Evolutionary conservation across 2,329 filamentous ascomycete species (phyloP), one percentile per base, ranked within the genome.

Genomic region (Fusarium robinianum): DNA sequence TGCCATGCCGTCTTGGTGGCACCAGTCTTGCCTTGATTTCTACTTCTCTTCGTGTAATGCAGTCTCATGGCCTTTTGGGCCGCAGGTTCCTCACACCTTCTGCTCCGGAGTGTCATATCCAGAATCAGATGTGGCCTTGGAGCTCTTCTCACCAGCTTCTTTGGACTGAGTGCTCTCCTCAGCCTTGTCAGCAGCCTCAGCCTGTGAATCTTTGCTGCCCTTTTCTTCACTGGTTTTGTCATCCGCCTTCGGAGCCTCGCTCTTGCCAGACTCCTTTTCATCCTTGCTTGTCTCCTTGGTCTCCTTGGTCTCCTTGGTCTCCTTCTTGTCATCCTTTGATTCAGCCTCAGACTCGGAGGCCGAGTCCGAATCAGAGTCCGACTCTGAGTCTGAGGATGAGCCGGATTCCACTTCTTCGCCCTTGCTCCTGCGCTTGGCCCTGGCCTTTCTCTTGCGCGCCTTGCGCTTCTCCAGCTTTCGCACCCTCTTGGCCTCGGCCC

Each of bases 101-200:
- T 33, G 29, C 27, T 61, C 60, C 14, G 58, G 58, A 17, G 63
- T 66, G 30, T 66, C 63, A 41, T 67, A 67, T 25, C 65, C 65
- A 18, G 65, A 67, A 46, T 67, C 65, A 11, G 65, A 67, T 7
- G 57, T 56, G 17, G 52, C 57, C 61, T 67, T 67, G 12, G 54
- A 32, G 12, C 53, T 56, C n/a, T 53, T 51, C 19, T 45, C 47
- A 6, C n/a, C 35, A 3, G 16, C 23, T 8, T 37, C 29, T 5
- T 41, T 16, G 27, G 18, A 21, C 11, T 30, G 30, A 17, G 9
- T 11, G 15, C n/a, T 11, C 29, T 50, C 37, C 6, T 45, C 49
- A 15, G 22, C 16, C 30, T 38, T 37, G 19, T 10, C 18, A 2
- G 10, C 21, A 24, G 46, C 46, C 7, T 33, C 27, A 17, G 29